Conservation (phyloP, 805 yeast genomes). For the Candida bentonensis region DNA sequence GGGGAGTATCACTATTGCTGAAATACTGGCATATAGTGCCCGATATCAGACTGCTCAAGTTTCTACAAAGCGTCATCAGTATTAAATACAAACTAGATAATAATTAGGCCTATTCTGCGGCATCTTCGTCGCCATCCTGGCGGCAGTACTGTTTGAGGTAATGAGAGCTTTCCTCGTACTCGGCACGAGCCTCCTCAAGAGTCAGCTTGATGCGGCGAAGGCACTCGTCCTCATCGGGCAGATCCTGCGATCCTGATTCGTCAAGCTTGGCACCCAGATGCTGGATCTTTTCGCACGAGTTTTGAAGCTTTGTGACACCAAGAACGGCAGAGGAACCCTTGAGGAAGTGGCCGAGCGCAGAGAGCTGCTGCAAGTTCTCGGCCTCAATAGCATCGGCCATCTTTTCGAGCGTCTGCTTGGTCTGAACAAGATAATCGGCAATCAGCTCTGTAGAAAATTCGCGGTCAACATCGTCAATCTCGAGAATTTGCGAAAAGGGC, state of each 20-base stretch:
- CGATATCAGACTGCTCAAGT: neutral
- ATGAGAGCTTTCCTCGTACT: slow-evolving; percentile 21
- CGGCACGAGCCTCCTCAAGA: slow-evolving; percentile 18
- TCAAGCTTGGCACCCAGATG: slow-evolving; percentile 55
- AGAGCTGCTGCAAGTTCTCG: slow-evolving; percentile 38
- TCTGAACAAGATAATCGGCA: slow-evolving; percentile 81
- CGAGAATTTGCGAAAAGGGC: slow-evolving; percentile 72
- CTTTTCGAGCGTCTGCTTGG: slow-evolving; percentile 59
- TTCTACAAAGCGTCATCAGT: neutral
- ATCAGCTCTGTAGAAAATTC: slow-evolving; percentile 73
- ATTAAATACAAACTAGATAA: neutral
- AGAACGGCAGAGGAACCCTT: slow-evolving; percentile 94
- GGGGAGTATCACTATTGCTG: too few relatives aligned
- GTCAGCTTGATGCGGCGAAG: slow-evolving; percentile 17
- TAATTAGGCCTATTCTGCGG: neutral
- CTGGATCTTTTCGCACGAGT: slow-evolving; percentile 87
- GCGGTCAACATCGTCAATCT: slow-evolving; percentile 88
- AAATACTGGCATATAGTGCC: too few relatives aligned
- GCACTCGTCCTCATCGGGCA: slow-evolving; percentile 20
- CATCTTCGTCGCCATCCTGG: neutral
- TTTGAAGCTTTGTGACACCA: slow-evolving; percentile 69
- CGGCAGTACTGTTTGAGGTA: slow-evolving; percentile 16
- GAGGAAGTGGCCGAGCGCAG: slow-evolving; percentile 77
- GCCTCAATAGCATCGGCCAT: slow-evolving; percentile 41
- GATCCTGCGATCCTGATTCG: slow-evolving; percentile 20